Percentiles rank a stretch among this genome's conserved stretches.
Conservation (phyloP, 2,329 filamentous ascomycete species). For the Sarocladium brachiariae region DNA sequence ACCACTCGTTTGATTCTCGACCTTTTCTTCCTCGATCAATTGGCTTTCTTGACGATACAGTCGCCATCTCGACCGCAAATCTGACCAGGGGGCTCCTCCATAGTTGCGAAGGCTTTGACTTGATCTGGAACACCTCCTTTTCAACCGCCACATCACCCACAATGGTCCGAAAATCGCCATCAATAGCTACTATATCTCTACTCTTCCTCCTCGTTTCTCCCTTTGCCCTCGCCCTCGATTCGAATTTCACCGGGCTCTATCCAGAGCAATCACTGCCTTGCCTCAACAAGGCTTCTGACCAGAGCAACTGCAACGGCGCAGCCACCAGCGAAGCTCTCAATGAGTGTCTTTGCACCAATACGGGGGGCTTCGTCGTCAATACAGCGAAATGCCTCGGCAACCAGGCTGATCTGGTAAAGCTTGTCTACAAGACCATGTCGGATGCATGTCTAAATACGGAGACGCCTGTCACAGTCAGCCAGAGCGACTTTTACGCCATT, state of each 20-base stretch:
- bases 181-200: slow-evolving; percentile 15
- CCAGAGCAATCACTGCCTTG: slow-evolving; percentile 33
- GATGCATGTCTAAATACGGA: slow-evolving; percentile 33
- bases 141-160: neutral
- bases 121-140: too few species aligned
- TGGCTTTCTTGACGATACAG: too few species aligned
- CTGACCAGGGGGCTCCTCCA: too few species aligned
- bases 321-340: slow-evolving; percentile 30
- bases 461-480: slow-evolving; percentile 30
- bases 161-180: slow-evolving; percentile 3
- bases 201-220: slow-evolving; percentile 18
- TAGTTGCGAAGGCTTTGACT: too few species aligned
- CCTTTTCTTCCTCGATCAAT: too few species aligned
- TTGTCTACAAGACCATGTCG: slow-evolving; percentile 29
- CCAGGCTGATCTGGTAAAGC: slow-evolving; percentile 22
- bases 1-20: too few species aligned
- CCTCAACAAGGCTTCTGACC: slow-evolving; percentile 28
- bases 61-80: too few species aligned
- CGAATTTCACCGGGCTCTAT: slow-evolving; percentile 37
- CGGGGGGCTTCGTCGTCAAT: slow-evolving; percentile 36
- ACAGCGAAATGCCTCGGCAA: slow-evolving; percentile 34
- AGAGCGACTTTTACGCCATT: slow-evolving; percentile 29
- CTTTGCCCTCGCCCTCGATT: slow-evolving; percentile 19
- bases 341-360: slow-evolving; percentile 37
- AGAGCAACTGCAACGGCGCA: slow-evolving; percentile 29